phyloP scores from a whole-genome alignment of 1,284 basidiomycete genomes.

The Malassezia psittaci region DNA sequence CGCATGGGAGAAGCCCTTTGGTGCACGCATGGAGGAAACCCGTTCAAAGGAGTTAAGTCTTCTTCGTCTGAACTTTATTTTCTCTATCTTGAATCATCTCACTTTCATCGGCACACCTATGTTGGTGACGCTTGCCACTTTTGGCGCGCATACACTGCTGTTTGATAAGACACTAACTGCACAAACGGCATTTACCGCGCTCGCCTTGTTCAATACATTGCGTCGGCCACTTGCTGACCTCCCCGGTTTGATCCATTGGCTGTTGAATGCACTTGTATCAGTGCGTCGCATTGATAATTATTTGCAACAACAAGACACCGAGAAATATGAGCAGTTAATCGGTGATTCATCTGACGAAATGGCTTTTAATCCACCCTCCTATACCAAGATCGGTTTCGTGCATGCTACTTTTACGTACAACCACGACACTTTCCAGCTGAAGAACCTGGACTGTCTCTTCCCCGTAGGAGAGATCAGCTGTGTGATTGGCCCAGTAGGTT shows the following conservation, averaged over 20 bases:
- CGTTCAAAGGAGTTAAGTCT: constrained; percentile 51
- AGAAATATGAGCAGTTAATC: constrained; percentile 53
- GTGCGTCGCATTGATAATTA: constrained; percentile 50
- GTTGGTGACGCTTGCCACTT: constrained; percentile 60
- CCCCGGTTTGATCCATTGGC: constrained; percentile 50
- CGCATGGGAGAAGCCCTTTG: constrained; percentile 50
- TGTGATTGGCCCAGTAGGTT: constrained; percentile 57
- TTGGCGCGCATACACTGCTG: constrained; percentile 55
- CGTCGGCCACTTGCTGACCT: constrained; percentile 37
- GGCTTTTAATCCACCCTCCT: not conserved
- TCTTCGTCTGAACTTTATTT: constrained; percentile 49
- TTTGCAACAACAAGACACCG: constrained; percentile 53
- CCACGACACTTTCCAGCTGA: constrained; percentile 49
- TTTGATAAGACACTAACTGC: constrained; percentile 52
- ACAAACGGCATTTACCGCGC: constrained; percentile 52
- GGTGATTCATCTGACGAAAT: constrained; percentile 9
- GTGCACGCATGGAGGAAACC: constrained; percentile 50
- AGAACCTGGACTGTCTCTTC: constrained; percentile 56
- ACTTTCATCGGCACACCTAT: constrained; percentile 56
- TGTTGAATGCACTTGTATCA: constrained; percentile 48
- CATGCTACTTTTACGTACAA: constrained; percentile 51
- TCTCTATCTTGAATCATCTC: constrained; percentile 48
- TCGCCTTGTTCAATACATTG: constrained; percentile 52
- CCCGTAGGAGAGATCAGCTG: constrained; percentile 56
- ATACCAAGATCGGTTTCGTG: constrained; percentile 52